These are phyloP conservation scores for Triticum monococcum DNA, from an alignment of 176 grass and related monocot genomes.

Conservation along the genomic window DNA sequence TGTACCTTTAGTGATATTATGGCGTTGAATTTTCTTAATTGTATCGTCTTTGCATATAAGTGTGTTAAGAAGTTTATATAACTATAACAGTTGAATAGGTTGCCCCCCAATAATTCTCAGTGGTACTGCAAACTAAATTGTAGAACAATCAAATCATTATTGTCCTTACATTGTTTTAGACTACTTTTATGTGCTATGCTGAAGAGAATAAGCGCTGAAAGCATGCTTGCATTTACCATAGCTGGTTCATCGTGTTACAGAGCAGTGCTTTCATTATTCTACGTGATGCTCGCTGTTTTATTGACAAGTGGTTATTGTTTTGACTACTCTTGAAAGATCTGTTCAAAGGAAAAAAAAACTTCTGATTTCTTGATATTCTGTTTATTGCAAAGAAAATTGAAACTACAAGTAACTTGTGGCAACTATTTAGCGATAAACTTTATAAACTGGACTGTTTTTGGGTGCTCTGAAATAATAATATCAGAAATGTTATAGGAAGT, in stretches of 20 bases:
- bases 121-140: background rate
- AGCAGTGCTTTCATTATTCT: background rate
- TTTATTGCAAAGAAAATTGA: background rate
- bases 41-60: background rate
- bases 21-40: background rate
- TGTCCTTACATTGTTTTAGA: background rate
- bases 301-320: slow-evolving; percentile 6
- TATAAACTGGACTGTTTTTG: slow-evolving; percentile 21
- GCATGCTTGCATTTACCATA: background rate
- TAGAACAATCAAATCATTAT: background rate
- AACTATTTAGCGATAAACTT: background rate
- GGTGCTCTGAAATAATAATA: slow-evolving; percentile 25
- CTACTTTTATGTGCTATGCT: background rate
- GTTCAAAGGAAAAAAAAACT: background rate
- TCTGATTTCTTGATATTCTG: background rate
- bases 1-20: background rate
- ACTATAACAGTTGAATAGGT: background rate
- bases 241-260: slow-evolving; percentile 7
- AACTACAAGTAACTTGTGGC: slow-evolving; percentile 3
- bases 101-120: background rate
- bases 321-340: background rate
- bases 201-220: slow-evolving; percentile 13
- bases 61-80: background rate
- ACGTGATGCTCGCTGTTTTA: slow-evolving; percentile 19
- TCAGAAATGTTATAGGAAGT: background rate